Percentiles rank a stretch among this genome's conserved stretches.
Evolutionary conservation across 192 early-diverging fungal genomes (phyloP).

Genomic region (Tieghemiomyces parasiticus): DNA sequence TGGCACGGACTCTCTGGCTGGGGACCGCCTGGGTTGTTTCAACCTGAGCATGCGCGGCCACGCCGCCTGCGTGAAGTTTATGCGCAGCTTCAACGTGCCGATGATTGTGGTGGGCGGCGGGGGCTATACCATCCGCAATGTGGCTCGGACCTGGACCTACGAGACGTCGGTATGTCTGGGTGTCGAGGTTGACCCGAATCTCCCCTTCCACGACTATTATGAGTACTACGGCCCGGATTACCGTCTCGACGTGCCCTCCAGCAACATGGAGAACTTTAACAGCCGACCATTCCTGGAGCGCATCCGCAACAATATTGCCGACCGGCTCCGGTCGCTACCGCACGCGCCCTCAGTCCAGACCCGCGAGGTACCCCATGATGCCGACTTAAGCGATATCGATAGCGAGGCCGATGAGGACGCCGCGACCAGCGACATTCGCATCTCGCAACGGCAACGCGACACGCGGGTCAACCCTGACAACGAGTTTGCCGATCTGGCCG

Average conservation of each 20-base stretch:
- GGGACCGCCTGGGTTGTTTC: constrained; percentile 87
- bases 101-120: constrained; percentile 90
- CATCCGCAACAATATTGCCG: constrained; percentile 41
- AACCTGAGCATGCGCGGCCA: constrained; percentile 91
- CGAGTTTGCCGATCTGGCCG: constrained; percentile 6
- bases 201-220: constrained; percentile 80
- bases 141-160: constrained; percentile 87
- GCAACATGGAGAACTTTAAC: constrained; percentile 79
- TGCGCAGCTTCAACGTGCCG: constrained; percentile 82
- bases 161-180: constrained; percentile 78
- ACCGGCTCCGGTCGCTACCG: constrained; percentile 43
- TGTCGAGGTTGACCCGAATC: constrained; percentile 42
- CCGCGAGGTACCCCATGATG: constrained; percentile 60
- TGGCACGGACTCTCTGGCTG: constrained; percentile 89
- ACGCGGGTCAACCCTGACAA: constrained; percentile 1
- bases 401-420: constrained; percentile 3
- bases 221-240: constrained; percentile 87
- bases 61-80: constrained; percentile 83
- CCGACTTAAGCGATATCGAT: neutral
- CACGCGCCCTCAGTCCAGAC: constrained; percentile 82
- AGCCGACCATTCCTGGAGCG: constrained; percentile 66
- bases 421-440: constrained; percentile 8
- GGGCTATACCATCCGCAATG: constrained; percentile 95
- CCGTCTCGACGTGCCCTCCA: constrained; percentile 65
- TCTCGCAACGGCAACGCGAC: constrained; percentile 11